Evolutionary conservation across 148 eudicot species (phyloP), one percentile per base, ranked within the genome.

Genomic region (Amaranthus cruentus): DNA sequence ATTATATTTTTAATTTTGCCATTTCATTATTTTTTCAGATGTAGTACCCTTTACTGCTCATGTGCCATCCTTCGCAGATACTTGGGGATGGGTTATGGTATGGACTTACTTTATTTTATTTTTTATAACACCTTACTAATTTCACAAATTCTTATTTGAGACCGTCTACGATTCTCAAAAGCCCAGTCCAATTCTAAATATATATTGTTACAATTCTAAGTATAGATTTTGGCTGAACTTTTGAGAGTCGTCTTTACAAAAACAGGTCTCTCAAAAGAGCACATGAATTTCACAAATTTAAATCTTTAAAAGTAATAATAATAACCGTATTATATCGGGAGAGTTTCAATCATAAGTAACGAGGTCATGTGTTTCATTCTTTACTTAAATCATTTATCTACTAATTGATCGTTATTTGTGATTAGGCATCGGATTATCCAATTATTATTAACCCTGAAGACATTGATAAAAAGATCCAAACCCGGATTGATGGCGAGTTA

Each of bases 11-110:
- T 28, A 28, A 48, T 48, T 28, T 28, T 50, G 12, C 13, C 43
- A 5, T 3, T 21, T 12, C 3, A 71, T 55, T 73, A 62, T 12
- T 47, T 81, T 80, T 2, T 46, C 88, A 91, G 97, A 89, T 80
- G 91, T 88, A 42, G 81, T 88, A 7, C 84, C 86, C 10, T 91
- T 85, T 76, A 85, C 97, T 44, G 91, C 91, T 73, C 93, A 88
- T 75, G 89, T 91, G 66, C 97, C 97, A 52, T 91, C 97, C 8
- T 91, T 83, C 82, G 93, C 97, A 43, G 97, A 91, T 76, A 87
- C 90, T 11, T 91, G 97, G 93, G 97, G 93, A 60, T 91, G 97
- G 97, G 88, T 91, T 54, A 88, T 88, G 87, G 96, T 90, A 63
- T n/a, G 82, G 58, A 14, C 54, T 11, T 1, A 50, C 10, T 21